Base-by-base conservation (phyloP, 2,329 filamentous ascomycete genomes). In the Talaromyces sp. region DNA sequence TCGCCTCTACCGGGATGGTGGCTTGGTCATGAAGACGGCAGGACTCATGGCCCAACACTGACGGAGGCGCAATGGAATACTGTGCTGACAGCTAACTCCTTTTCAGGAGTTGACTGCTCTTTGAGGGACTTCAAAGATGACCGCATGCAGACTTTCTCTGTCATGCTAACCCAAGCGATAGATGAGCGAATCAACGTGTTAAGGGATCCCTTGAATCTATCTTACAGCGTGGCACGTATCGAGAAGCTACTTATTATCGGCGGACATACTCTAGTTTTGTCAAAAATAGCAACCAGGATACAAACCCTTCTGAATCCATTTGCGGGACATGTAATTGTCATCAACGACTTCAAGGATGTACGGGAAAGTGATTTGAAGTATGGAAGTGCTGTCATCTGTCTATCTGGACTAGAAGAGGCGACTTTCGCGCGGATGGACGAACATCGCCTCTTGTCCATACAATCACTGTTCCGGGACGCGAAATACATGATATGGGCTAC, bases 11-110 rank as follows among this genome's bases (percentile, higher is more conserved):
- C 43, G 9, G 54, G 54, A 10, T 56, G 54, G 54, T 77, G 73
- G 74, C 58, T 66, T 3, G 69, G 70, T 35, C 1, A 25, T n/a
- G 48, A 53, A n/a, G 53, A 56, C 1, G 37, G 48, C 19, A 36
- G 58, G 5, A 48, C 8, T 9, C 10, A 25, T 3, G 31, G 46
- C 3, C 58, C 58, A 8, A 45, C 15, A 17, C 37, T 57, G 10
- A 57, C 46, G n/a, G 45, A 31, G 17, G 36, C 22, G 15, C 33
- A 51, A 6, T 61, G 35, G 37, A 37, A 31, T 1, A 77, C 19
- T 2, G 11, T 58, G 1, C 25, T 60, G 19, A 21, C 17, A 10
- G 21, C 17, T 2, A 52, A 51, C 11, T 25, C 15, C 5, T 60
- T 58, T 31, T 58, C 56, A 15, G 59, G 51, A 2, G 56, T 58